Conservation (phyloP, 768 basidiomycete genomes). For the Lentinula lateritia region DNA sequence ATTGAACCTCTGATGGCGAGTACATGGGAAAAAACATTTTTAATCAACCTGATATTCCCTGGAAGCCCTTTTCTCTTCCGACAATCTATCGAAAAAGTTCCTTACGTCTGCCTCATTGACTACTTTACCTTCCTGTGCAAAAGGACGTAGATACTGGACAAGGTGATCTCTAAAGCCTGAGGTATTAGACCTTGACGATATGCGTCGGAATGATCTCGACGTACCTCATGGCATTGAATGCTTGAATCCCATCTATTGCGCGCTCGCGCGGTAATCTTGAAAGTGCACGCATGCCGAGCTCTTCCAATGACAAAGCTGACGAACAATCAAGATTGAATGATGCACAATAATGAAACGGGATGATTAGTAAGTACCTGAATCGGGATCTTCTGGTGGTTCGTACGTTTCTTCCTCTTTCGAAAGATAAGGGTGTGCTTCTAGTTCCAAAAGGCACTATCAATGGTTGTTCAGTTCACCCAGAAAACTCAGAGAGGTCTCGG, state of each 20-base stretch:
- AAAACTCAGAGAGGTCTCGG: background rate
- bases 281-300: conserved; percentile 77
- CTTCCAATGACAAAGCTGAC: conserved; percentile 71
- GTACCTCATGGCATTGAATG: conserved; percentile 83
- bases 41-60: background rate
- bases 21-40: background rate
- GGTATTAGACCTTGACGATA: conserved; percentile 4
- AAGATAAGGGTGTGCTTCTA: conserved; percentile 54
- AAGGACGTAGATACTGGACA: conserved; percentile 67
- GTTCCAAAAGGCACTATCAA: conserved; percentile 51
- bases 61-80: conserved; percentile 19
- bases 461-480: conserved; percentile 6
- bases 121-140: conserved; percentile 70
- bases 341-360: background rate
- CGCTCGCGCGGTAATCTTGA: conserved; percentile 69
- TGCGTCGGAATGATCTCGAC: conserved; percentile 15
- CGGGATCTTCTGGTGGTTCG: conserved; percentile 82
- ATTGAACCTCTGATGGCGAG: background rate
- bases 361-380: conserved; percentile 46
- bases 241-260: conserved; percentile 79
- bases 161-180: conserved; percentile 54
- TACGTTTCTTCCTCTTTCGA: conserved; percentile 79
- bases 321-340: conserved; percentile 4
- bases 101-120: conserved; percentile 70
- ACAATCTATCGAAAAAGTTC: conserved; percentile 56